Evolutionary conservation across 2,329 filamentous ascomycete species (phyloP).

Genomic region (Pezicula neosporulosa): DNA sequence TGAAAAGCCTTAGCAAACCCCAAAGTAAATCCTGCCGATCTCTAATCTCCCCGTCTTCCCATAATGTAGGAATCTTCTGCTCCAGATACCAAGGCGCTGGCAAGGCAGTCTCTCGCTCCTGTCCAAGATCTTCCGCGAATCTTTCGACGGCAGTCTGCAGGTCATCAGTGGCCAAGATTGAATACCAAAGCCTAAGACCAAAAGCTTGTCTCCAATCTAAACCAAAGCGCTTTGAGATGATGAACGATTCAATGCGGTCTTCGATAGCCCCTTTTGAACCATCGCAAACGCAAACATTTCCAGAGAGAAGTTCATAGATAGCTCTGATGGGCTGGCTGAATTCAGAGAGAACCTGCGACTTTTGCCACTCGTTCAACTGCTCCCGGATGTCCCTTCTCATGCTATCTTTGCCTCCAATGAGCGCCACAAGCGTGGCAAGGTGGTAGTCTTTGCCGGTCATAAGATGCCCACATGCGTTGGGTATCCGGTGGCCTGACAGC

Average conservation of each 20-base stretch:
- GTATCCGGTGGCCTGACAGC: constrained; percentile 73
- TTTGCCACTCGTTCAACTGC: constrained; percentile 82
- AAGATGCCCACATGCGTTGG: constrained; percentile 79
- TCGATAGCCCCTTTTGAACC: constrained; percentile 73
- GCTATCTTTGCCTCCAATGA: constrained; percentile 70
- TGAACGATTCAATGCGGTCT: constrained; percentile 76
- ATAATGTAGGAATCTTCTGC: constrained; percentile 52
- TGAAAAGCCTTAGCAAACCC: constrained; percentile 80
- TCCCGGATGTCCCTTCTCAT: constrained; percentile 71
- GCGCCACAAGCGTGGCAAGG: constrained; percentile 78
- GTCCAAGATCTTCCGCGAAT: constrained; percentile 70
- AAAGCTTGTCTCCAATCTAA: constrained; percentile 94
- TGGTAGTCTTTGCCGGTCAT: constrained; percentile 74
- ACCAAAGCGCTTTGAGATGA: constrained; percentile 77
- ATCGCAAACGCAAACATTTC: constrained; percentile 80
- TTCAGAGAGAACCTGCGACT: constrained; percentile 80
- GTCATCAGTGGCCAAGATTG: constrained; percentile 62
- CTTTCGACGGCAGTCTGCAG: constrained; percentile 69
- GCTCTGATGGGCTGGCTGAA: constrained; percentile 81
- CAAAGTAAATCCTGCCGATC: constrained; percentile 76
- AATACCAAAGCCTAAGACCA: constrained; percentile 88
- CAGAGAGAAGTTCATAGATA: constrained; percentile 84
- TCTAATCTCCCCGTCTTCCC: constrained; percentile 56
- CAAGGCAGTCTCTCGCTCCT: constrained; percentile 63
- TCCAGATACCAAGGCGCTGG: constrained; percentile 72